phyloP scores from a whole-genome alignment of 345 rosid genomes.

The Melaleuca alternifolia region DNA sequence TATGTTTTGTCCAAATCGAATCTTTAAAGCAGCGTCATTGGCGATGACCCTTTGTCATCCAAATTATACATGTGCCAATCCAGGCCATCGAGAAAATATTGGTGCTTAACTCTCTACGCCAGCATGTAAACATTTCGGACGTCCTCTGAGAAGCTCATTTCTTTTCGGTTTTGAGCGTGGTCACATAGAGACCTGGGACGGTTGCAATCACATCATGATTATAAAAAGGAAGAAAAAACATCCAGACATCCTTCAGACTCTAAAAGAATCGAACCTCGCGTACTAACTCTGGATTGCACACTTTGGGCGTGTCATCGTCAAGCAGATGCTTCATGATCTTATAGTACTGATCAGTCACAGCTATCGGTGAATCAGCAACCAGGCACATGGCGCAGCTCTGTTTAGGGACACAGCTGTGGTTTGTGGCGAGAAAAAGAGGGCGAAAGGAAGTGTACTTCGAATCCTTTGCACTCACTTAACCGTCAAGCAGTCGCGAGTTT shows the following conservation, averaged over 20 bases:
- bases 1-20: no score
- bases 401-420: not conserved
- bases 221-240: not conserved
- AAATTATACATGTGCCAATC: not conserved
- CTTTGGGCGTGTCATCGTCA: not conserved
- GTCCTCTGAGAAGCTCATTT: not conserved
- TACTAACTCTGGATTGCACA: not conserved
- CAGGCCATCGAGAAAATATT: not conserved
- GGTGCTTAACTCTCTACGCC: rapidly evolving
- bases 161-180: not conserved
- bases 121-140: not conserved
- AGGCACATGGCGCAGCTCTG: not conserved
- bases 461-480: not conserved
- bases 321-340: not conserved
- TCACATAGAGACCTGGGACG: not conserved
- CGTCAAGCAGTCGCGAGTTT: not conserved
- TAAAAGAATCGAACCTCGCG: not conserved
- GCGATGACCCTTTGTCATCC: not conserved
- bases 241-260: not conserved
- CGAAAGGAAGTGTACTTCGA: not conserved
- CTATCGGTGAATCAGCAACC: not conserved
- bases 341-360: not conserved
- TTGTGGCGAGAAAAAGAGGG: not conserved
- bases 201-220: not conserved
- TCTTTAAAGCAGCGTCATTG: not conserved